Conservation (phyloP, 1,284 basidiomycete species). For the Calocybe gambosa region DNA sequence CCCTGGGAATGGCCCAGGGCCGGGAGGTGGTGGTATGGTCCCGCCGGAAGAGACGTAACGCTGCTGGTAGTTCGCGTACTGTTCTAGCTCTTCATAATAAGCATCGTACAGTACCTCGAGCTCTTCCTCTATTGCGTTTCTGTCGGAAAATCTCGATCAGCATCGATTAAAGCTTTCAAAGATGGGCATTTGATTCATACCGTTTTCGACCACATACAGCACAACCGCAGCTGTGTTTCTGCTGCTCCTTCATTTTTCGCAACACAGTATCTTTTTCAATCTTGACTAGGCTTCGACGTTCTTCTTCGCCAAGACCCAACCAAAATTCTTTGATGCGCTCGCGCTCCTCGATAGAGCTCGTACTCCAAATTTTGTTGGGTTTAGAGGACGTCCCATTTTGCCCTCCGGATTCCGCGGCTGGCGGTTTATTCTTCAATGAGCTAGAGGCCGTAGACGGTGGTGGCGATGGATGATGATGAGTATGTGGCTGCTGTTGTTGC, state of each 20-base stretch:
- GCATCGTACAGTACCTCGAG: conserved; percentile 98
- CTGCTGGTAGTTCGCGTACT: conserved; percentile 97
- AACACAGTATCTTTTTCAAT: conserved; percentile 97
- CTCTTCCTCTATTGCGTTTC: conserved; percentile 97
- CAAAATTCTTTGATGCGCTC: conserved; percentile 98
- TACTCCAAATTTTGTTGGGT: conserved; percentile 83
- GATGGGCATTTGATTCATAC: conserved; percentile 41
- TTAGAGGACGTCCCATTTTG: conserved; percentile 32
- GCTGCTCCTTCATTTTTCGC: conserved; percentile 98
- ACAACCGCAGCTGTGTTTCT: conserved; percentile 92
- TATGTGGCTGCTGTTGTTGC: conserved; percentile 27
- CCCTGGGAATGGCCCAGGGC: conserved; percentile 97
- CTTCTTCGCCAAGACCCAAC: conserved; percentile 84
- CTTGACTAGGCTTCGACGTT: conserved; percentile 86
- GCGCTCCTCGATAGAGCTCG: conserved; percentile 85
- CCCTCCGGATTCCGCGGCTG: conserved; percentile 16
- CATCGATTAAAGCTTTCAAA: conserved; percentile 13
- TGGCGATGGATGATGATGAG: conserved; percentile 60
- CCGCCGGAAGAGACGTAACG: conserved; percentile 84
- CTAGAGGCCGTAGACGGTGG: conserved; percentile 58
- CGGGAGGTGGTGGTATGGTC: conserved; percentile 84
- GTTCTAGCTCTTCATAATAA: conserved; percentile 99
- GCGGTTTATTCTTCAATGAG: conserved; percentile 23
- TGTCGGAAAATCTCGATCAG: conserved; percentile 27
- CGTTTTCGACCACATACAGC: conserved; percentile 97